Conservation (phyloP, 2,329 filamentous ascomycete species). For the Ampelomyces quisqualis region DNA sequence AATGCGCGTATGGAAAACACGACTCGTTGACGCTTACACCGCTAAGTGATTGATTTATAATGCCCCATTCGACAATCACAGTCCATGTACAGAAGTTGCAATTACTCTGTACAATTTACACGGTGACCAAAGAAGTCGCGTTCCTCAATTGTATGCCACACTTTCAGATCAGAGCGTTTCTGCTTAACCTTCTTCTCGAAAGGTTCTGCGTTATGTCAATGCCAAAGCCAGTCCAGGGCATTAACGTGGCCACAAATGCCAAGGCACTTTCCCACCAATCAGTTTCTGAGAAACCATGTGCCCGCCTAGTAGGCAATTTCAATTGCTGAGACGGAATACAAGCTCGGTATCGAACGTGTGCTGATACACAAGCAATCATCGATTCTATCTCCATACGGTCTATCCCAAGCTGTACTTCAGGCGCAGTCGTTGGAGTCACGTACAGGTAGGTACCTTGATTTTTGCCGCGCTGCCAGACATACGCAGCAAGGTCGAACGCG, state of each 20-base stretch:
- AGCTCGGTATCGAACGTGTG: slow-evolving; percentile 76
- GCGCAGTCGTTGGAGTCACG: background rate
- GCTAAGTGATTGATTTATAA: no score
- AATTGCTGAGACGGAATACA: slow-evolving; percentile 36
- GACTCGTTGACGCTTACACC: no score
- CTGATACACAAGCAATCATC: slow-evolving; percentile 82
- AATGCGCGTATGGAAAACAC: no score
- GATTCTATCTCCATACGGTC: slow-evolving; percentile 82
- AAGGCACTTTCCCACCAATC: slow-evolving; percentile 8
- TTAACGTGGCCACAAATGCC: slow-evolving; percentile 13
- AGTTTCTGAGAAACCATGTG: slow-evolving; percentile 7
- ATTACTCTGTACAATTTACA: no score
- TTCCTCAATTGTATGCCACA: background rate
- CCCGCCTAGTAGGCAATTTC: slow-evolving; percentile 10
- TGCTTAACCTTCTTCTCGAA: background rate
- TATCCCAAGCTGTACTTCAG: slow-evolving; percentile 72
- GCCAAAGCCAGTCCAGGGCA: slow-evolving; percentile 9
- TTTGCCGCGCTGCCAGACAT: background rate
- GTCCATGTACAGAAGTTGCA: no score
- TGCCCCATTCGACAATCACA: no score
- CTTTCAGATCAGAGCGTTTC: background rate
- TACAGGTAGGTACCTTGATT: background rate
- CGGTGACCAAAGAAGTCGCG: no score
- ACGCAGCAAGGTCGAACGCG: background rate
- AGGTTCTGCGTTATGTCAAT: slow-evolving; percentile 1